A percentile compares a stretch with the other conserved stretches of the same genome.
Conservation (phyloP, 2,329 filamentous ascomycete genomes). For the Colletotrichum sp. region DNA sequence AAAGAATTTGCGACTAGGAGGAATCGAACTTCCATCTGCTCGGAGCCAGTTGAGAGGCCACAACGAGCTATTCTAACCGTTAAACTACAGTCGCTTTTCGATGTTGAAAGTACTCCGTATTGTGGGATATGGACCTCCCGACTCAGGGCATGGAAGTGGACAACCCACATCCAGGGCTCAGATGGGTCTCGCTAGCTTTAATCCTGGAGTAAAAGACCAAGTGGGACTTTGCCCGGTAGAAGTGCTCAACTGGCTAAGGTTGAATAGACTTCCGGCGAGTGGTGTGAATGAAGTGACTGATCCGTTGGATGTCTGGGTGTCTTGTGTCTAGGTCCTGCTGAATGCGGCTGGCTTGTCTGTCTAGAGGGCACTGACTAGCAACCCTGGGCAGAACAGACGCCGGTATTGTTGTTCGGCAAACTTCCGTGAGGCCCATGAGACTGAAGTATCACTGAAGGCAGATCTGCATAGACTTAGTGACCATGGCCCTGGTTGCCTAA, state of each 20-base stretch:
- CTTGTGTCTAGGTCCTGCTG: not conserved
- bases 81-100: slow-evolving; percentile 7
- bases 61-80: slow-evolving; percentile 10
- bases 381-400: not conserved
- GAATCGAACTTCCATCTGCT: slow-evolving; percentile 17
- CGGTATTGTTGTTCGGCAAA: not conserved
- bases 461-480: not conserved
- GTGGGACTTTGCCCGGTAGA: not conserved
- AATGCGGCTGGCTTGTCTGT: not conserved
- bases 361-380: not conserved
- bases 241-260: not conserved
- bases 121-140: not conserved
- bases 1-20: not conserved
- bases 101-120: not conserved
- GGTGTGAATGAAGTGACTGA: not conserved
- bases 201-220: not conserved
- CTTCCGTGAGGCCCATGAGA: not conserved
- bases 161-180: not conserved
- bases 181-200: not conserved
- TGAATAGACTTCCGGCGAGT: not conserved
- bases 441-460: not conserved
- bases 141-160: not conserved
- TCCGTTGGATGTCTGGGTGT: not conserved
- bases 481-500: not conserved
- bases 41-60: slow-evolving; percentile 10